Evolutionary conservation across 306 rosid species (phyloP).

Genomic region (Purshia tridentata): DNA sequence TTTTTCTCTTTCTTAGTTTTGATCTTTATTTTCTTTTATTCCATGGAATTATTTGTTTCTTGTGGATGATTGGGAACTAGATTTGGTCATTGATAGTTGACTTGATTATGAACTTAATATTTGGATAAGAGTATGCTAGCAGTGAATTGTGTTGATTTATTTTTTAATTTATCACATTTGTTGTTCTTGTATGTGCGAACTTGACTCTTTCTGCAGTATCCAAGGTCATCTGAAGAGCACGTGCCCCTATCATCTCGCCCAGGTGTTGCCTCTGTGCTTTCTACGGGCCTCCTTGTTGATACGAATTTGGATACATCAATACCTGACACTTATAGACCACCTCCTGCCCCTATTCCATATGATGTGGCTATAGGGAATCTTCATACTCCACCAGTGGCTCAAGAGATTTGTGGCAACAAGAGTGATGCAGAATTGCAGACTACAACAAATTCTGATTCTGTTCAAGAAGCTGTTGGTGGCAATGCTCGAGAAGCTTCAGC

Average conservation of each 20-base stretch:
- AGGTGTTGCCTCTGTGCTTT: slow-evolving; percentile 47
- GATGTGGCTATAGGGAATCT: slow-evolving; percentile 47
- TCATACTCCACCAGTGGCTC: slow-evolving; percentile 55
- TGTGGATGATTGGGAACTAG: not conserved
- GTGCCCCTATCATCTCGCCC: slow-evolving; percentile 71
- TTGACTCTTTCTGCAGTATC: slow-evolving; percentile 59
- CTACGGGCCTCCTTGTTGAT: slow-evolving; percentile 76
- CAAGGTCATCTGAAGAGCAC: slow-evolving; percentile 75
- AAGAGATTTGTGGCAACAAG: slow-evolving; percentile 55
- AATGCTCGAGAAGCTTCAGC: slow-evolving; percentile 42
- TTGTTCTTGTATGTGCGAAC: slow-evolving; percentile 11
- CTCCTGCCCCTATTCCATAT: slow-evolving; percentile 86
- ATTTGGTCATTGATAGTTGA: not conserved
- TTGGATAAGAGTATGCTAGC: not conserved
- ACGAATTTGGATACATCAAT: slow-evolving; percentile 82
- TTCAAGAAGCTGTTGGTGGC: slow-evolving; percentile 49
- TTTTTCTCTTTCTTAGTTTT: slow-evolving; percentile 10
- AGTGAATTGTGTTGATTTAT: not conserved
- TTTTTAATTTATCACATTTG: not conserved
- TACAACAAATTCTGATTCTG: slow-evolving; percentile 55
- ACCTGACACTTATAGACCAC: slow-evolving; percentile 86
- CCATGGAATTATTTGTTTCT: not conserved
- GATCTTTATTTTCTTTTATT: not conserved
- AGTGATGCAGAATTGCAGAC: slow-evolving; percentile 42
- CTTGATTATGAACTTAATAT: not conserved